phyloP scores from a whole-genome alignment of 768 basidiomycete genomes.

The Suillus lakei region DNA sequence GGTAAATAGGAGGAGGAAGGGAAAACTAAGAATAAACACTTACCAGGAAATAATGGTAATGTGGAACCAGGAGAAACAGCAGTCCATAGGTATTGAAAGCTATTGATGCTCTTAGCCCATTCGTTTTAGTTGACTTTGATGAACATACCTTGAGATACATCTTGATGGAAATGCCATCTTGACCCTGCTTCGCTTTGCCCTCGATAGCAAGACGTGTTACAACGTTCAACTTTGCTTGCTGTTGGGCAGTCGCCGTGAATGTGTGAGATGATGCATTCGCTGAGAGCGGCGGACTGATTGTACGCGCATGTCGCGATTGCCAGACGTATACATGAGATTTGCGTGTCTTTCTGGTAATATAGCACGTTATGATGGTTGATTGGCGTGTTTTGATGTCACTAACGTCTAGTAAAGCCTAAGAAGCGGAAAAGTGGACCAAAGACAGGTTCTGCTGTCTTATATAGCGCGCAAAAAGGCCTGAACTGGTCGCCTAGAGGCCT shows the following conservation, averaged over 20 bases:
- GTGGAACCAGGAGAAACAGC: constrained; percentile 67
- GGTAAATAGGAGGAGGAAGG: neutral
- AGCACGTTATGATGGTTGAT: constrained; percentile 6
- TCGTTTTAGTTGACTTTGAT: neutral
- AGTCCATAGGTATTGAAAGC: constrained; percentile 74
- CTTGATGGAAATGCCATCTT: constrained; percentile 68
- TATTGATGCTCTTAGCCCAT: constrained; percentile 25
- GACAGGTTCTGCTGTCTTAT: constrained; percentile 4
- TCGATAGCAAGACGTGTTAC: constrained; percentile 78
- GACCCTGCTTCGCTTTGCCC: constrained; percentile 68
- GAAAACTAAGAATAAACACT: constrained; percentile 19
- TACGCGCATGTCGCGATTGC: constrained; percentile 33
- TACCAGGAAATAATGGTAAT: constrained; percentile 76
- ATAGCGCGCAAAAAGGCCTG: constrained; percentile 2
- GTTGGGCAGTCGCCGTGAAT: constrained; percentile 43
- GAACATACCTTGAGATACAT: constrained; percentile 76
- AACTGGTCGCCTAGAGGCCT: neutral
- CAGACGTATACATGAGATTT: constrained; percentile 21
- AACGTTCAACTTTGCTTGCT: constrained; percentile 60
- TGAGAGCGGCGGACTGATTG: constrained; percentile 36
- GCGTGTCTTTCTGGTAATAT: neutral
- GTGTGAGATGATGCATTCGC: constrained; percentile 48
- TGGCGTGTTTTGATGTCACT: neutral
- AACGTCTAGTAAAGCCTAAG: neutral
- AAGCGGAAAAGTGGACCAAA: constrained; percentile 12